These are phyloP conservation scores for Hordeum pubiflorum DNA, from an alignment of 202 grass and related monocot species.

Conservation along the genomic window DNA sequence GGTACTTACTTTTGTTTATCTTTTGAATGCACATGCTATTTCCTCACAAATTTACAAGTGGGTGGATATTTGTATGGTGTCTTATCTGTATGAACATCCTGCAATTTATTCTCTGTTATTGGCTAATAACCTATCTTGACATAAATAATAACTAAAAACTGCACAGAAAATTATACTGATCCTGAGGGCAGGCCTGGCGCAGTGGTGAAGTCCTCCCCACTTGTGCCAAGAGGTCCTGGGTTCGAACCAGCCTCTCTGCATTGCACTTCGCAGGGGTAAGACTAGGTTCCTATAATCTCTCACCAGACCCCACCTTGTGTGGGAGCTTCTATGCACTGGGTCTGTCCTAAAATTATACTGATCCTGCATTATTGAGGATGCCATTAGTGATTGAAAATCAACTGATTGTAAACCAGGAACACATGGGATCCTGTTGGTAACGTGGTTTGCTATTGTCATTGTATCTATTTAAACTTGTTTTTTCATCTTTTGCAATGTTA, in stretches of 20 bases:
- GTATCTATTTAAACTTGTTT: neutral
- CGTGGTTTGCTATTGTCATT: neutral
- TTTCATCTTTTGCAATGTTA: conserved; percentile 1
- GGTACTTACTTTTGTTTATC: conserved; percentile 44
- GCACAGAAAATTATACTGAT: neutral
- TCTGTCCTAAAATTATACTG: neutral
- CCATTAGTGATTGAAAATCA: neutral
- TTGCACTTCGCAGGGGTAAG: no score
- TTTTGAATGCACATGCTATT: neutral
- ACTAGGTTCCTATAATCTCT: no score
- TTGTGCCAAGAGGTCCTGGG: no score
- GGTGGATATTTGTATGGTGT: conserved; percentile 6
- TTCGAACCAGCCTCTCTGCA: no score
- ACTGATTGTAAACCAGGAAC: neutral
- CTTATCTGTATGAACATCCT: neutral
- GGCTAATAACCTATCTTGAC: neutral
- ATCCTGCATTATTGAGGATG: neutral
- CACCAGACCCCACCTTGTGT: no score
- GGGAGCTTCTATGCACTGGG: no score
- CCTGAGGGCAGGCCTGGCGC: no score
- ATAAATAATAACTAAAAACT: neutral
- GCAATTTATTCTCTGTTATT: neutral
- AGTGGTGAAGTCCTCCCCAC: no score
- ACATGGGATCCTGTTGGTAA: neutral
- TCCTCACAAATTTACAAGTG: neutral